Base-by-base conservation (phyloP, 1,139 yeast genomes). In the Geotrichum aggregatum region DNA sequence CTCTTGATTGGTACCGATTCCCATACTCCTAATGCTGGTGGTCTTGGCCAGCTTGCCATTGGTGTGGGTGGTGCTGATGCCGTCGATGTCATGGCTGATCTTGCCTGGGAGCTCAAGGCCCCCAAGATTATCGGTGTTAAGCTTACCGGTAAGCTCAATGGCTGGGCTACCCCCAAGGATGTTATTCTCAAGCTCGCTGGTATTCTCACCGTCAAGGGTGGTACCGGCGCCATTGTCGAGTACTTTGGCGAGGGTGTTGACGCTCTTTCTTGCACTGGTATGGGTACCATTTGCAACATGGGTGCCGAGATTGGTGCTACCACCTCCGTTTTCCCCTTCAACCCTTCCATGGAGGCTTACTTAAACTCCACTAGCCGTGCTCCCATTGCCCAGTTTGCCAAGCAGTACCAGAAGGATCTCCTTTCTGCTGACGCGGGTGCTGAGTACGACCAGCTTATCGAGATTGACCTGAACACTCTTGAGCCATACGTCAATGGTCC, bases 31-130 rank as follows among this genome's bases (percentile, higher is more conserved):
- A 92, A 92, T 72, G 98, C 98, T 63, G 98, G 98, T 80, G 98
- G 98, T 76, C 81, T 92, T 68, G 98, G 98, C 77, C 95, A 87
- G 78, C 80, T 91, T 67, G 98, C 98, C 66, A 92, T 92, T 70
- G 98, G 98, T 83, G 98, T 92, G 64, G 98, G 98, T 82, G 98
- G 98, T 84, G 98, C 98, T 66, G 98, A 92, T 74, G 98, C 98
- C 62, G 98, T 92, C 67, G 98, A 92, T 75, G 98, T 87, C 66
- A 82, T 92, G 87, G 89, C 97, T 60, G 84, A 84, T 71, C 78
- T 87, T 66, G 85, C 98, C 60, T 92, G 98, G 98, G 98, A 92
- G 77, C 82, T 92, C 71, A 91, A 91, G 82, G 98, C 98, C 63
- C 98, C 98, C 71, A 91, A 91, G 80, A 82, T 88, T 64, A 78